Base-by-base conservation (phyloP, 345 rosid genomes). In the Citrus unshiu region DNA sequence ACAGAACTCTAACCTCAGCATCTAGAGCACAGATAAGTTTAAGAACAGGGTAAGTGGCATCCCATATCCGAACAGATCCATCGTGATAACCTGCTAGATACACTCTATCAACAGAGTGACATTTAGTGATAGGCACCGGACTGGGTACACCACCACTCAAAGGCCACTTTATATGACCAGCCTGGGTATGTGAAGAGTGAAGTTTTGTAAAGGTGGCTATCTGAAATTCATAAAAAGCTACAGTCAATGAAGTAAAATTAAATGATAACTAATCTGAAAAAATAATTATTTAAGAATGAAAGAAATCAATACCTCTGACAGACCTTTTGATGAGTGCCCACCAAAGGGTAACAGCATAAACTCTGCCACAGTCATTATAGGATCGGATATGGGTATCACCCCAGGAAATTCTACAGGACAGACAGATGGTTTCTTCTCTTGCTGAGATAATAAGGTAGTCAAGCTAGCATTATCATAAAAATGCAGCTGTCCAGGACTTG, bases 401-500 rank as follows among this genome's bases (percentile, higher is more conserved):
- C 75, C 76, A 40, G 92, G 89, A 82, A 80, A 92, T 57, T 86
- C 87, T 74, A 83, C 35, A 9, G 88, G 76, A 73, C 64, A 66
- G 72, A 88, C 79, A 43, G 82, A 60, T 77, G 80, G 73, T 79
- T 85, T 84, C 68, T 82, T 88, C 79, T 89, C 89, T 80, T 82
- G 83, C 79, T 84, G 91, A 68, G 90, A 84, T 73, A 84, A 73
- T 81, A 81, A 76, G 72, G 80, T 59, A 77, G 87, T 83, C 79
- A 92, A 81, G 82, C 81, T 78, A 68, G 78, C 76, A 67, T 79
- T 87, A 77, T 89, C 89, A 68, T 80, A 90, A 66, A 85, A 83
- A 83, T 89, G 92, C 79, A 92, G 81, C 75, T 88, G 86, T 79
- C 96, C 96, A 6, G 93, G 92, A 68, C 82, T 90, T 82, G 96